phyloP scores from a whole-genome alignment of 495 filamentous ascomycete species.

The Talaromyces ruber region DNA sequence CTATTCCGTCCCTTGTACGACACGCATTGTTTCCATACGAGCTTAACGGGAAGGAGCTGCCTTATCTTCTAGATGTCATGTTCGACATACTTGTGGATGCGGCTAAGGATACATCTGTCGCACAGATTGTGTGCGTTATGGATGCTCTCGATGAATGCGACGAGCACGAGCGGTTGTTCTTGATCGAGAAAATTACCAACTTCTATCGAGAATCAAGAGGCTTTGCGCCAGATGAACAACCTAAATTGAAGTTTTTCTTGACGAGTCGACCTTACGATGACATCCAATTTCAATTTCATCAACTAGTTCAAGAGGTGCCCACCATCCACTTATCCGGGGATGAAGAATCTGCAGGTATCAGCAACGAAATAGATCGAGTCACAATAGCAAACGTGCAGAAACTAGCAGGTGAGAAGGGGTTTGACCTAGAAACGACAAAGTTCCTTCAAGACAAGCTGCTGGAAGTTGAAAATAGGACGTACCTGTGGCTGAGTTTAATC shows the following conservation, averaged over 20 bases:
- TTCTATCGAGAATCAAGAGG: slow-evolving; percentile 5
- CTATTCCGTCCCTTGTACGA: slow-evolving; percentile 19
- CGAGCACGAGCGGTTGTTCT: slow-evolving; percentile 6
- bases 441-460: slow-evolving; percentile 18
- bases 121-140: slow-evolving; percentile 40
- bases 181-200: slow-evolving; percentile 12
- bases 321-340: slow-evolving; percentile 30
- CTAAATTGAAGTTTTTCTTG: slow-evolving; percentile 36
- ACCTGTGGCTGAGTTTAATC: slow-evolving; percentile 38
- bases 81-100: slow-evolving; percentile 31
- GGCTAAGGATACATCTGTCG: slow-evolving; percentile 22
- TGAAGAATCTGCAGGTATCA: slow-evolving; percentile 25
- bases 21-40: slow-evolving; percentile 17
- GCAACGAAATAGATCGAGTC: slow-evolving; percentile 33
- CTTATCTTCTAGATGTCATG: slow-evolving; percentile 23
- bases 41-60: slow-evolving; percentile 18
- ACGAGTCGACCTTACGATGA: slow-evolving; percentile 39
- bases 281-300: slow-evolving; percentile 25
- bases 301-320: slow-evolving; percentile 13
- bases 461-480: slow-evolving; percentile 27
- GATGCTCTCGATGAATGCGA: slow-evolving; percentile 38
- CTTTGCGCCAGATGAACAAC: neutral
- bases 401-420: slow-evolving; percentile 9
- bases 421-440: slow-evolving; percentile 11
- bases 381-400: slow-evolving; percentile 22